phyloP scores from a whole-genome alignment of 495 filamentous ascomycete genomes.

The Monascus purpureus region DNA sequence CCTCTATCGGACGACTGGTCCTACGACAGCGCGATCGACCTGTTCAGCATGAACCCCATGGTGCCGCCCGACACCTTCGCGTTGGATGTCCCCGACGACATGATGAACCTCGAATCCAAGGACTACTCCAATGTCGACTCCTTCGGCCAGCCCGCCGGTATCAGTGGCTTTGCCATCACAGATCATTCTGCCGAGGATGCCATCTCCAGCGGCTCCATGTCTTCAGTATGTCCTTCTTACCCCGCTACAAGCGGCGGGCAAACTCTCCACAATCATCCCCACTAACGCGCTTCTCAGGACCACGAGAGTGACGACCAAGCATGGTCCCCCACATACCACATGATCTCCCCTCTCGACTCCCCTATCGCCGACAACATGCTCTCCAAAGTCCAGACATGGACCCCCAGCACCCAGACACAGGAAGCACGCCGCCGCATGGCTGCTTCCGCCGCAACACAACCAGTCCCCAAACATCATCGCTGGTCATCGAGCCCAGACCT shows the following conservation, averaged over 20 bases:
- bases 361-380: constrained; percentile 6
- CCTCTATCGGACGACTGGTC: constrained; percentile 29
- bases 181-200: constrained; percentile 18
- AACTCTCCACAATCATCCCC: no score
- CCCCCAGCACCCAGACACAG: constrained; percentile 4
- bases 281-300: constrained; percentile 10
- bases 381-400: constrained; percentile 1
- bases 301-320: constrained; percentile 30
- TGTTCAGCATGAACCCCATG: constrained; percentile 24
- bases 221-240: constrained; percentile 27
- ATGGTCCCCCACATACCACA: constrained; percentile 16
- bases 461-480: constrained; percentile 6
- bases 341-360: constrained; percentile 11
- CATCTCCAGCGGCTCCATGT: constrained; percentile 11
- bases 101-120: constrained; percentile 21
- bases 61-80: constrained; percentile 22
- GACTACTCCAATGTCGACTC: constrained; percentile 23
- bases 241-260: no score
- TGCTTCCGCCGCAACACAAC: constrained; percentile 6
- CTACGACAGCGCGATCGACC: constrained; percentile 28
- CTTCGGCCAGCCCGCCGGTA: constrained; percentile 16
- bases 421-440: background rate
- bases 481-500: constrained; percentile 26
- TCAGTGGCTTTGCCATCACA: constrained; percentile 26
- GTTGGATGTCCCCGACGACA: constrained; percentile 21